Evolutionary conservation across 2,329 filamentous ascomycete genomes (phyloP), one percentile per base, ranked within the genome.

Genomic region (Dactylella cylindrospora): DNA sequence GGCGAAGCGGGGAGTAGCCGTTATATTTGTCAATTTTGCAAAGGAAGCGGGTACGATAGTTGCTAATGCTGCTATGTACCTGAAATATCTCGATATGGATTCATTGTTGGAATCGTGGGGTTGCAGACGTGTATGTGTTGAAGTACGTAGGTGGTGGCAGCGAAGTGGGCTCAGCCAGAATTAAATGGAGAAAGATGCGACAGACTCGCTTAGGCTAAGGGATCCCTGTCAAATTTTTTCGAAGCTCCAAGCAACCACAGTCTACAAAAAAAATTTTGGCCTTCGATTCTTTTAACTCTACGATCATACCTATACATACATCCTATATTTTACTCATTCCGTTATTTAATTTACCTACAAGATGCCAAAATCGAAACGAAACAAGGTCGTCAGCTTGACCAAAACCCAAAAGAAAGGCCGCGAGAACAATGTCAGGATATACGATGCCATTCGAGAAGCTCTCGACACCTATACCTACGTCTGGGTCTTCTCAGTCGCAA

Each of bases 331-430:
- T 12, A 26, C 38, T 7, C 5, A 33, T 25, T 19, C 29, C n/a
- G n/a, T n/a, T n/a, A n/a, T n/a, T n/a, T n/a, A 31, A 10, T 39
- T 19, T 13, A 9, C 25, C 20, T 25, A 5, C 8, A 79, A 67
- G 67, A 98, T 98, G 93, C 93, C 93, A 73, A 90, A 94, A 79
- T 97, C 93, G 66, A 97, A 93, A 80, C 88, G 93, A 75, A 81
- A 86, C 70, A 91, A 85, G 76, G 80, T 94, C 74, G 83, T 95
- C 69, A 86, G 95, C 78, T 82, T 95, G 72, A 90, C 90, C 68
- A 85, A 93, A 78, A 90, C 93, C 70, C 78, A 83, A 74, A 96
- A 95, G 79, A 97, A 96, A 79, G 85, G 87, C 75, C 94, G 95
- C 78, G 86, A 96, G 74, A 77, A 84, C 62, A 90, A 90, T 74